Base-by-base conservation (phyloP, 257 asterid genomes). In the Primulina tabacum region DNA sequence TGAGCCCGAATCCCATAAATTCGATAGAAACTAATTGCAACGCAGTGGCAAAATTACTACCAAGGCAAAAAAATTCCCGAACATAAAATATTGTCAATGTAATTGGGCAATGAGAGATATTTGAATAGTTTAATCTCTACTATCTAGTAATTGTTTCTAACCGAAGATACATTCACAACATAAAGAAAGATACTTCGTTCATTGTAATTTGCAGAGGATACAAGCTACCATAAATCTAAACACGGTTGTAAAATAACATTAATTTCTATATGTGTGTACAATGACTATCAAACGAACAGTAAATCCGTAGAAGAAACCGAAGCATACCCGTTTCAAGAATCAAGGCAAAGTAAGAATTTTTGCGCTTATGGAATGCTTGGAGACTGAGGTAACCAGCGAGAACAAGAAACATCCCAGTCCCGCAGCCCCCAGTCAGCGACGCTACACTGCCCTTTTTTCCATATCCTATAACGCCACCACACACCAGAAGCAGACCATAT, bases 331-430 rank as follows among this genome's bases (percentile, higher is more conserved):
- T 87, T 78, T 94, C 87, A 35, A 94, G 91, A 76, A 89, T 69
- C 61, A 81, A 82, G 37, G 96, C 92, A 26, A 88, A 64, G 77
- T 85, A 88, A 52, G 99, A 94, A 70, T 84, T 94, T 76, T 77
- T 88, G 80, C 92, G 92, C 68, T 86, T 91, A 32, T 86, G 90
- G 72, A 80, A 94, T 29, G 97, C 96, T 73, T 91, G 96, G 47
- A 94, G 92, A 60, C 97, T 94, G 81, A 94, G 83, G 63, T 89
- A 91, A 43, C 97, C 97, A 65, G 99, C 99, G 43, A 91, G 85
- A 65, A 91, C 34, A 68, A 94, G 90, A 65, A 87, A 74, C 60
- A 78, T 62, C 67, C 97, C 99, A 18, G 97, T 71, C 75, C 95
- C 96, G 17, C 65, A 66, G 63, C 99, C 99, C 3, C 97, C 99